These are phyloP conservation scores for Diospyros kaki DNA, from an alignment of 148 eudicot species.

Conservation along the genomic window DNA sequence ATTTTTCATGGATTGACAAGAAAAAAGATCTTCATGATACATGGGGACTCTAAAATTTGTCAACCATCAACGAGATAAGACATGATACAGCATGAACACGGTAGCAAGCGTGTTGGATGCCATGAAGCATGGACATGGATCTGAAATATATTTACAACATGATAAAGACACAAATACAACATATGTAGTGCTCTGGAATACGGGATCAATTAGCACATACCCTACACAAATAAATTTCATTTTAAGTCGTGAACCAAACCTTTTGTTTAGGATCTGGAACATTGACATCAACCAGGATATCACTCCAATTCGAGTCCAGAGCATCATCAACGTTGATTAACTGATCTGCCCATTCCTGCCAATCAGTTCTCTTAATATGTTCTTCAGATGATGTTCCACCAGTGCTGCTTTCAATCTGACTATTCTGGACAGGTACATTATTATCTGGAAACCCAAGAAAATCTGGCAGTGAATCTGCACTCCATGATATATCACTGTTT, in stretches of 20 bases:
- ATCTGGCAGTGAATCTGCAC: constrained; percentile 43
- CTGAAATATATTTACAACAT: no score
- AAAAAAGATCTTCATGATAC: background rate
- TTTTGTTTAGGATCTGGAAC: constrained; percentile 42
- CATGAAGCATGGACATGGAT: no score
- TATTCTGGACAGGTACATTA: constrained; percentile 27
- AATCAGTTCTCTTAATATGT: constrained; percentile 42
- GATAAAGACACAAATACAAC: no score
- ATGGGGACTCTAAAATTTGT: background rate
- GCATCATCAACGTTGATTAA: constrained; percentile 45
- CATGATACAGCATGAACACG: background rate
- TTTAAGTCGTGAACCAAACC: constrained; percentile 40
- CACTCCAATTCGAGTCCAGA: constrained; percentile 60
- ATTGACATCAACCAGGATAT: constrained; percentile 46
- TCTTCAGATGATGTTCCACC: constrained; percentile 35
- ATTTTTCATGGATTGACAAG: background rate
- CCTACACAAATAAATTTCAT: background rate
- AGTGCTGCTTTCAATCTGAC: constrained; percentile 37
- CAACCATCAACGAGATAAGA: background rate
- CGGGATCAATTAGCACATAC: no score
- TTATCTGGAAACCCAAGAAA: constrained; percentile 52
- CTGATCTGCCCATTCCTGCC: constrained; percentile 64
- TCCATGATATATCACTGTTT: constrained; percentile 51
- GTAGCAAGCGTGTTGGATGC: no score
- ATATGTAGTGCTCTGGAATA: no score